These are phyloP conservation scores for Diaporthe citri DNA, from an alignment of 2,329 filamentous ascomycete genomes.

Conservation along the genomic window DNA sequence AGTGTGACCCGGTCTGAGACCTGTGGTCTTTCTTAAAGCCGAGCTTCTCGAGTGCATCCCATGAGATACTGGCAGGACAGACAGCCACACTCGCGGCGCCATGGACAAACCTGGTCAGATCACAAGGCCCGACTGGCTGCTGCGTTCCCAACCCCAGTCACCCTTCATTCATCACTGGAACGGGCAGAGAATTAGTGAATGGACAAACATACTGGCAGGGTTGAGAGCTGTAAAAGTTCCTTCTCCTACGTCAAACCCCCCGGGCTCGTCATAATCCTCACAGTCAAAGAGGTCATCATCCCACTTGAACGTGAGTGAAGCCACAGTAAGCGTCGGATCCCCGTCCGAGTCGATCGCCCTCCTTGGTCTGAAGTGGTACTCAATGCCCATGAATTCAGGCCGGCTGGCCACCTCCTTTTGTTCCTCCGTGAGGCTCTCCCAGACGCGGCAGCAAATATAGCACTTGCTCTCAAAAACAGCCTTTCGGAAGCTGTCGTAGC, in stretches of 20 bases:
- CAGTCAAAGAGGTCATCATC: slow-evolving; percentile 29
- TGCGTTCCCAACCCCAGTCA: too few species aligned
- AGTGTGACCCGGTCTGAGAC: background rate
- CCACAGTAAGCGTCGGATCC: background rate
- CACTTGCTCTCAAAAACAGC: slow-evolving; percentile 14
- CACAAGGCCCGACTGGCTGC: background rate
- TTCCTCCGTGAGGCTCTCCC: slow-evolving; percentile 23
- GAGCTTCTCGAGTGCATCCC: too few species aligned
- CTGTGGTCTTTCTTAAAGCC: background rate
- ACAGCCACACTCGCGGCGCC: background rate
- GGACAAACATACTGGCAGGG: background rate
- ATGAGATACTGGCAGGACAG: too few species aligned
- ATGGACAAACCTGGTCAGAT: background rate
- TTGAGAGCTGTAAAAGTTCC: too few species aligned
- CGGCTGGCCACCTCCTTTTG: slow-evolving; percentile 7
- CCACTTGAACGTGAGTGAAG: background rate
- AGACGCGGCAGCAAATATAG: slow-evolving; percentile 16
- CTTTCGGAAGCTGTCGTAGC: background rate
- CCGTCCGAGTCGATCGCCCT: background rate
- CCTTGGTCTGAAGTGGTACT: too few species aligned
- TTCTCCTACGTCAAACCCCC: too few species aligned
- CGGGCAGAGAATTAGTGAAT: background rate
- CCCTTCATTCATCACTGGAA: too few species aligned
- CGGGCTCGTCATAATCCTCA: slow-evolving; percentile 16
- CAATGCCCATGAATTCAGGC: slow-evolving; percentile 1